Percentiles rank a stretch among this genome's conserved stretches.
Conservation (phyloP, 2,329 filamentous ascomycete genomes). For the Biscogniauxia mediterranea region DNA sequence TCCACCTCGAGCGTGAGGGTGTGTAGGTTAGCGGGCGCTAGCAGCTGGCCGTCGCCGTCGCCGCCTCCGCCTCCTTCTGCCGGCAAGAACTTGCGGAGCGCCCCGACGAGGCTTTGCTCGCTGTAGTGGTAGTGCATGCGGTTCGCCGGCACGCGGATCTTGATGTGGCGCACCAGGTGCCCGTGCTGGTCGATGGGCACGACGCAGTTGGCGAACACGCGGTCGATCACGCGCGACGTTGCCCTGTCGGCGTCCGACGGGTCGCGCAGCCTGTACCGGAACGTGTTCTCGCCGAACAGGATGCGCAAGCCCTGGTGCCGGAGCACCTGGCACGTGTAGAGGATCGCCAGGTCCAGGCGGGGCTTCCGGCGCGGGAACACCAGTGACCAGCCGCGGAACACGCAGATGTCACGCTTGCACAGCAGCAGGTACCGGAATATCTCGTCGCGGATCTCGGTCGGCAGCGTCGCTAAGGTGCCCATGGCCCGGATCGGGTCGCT, state of each 20-base stretch:
- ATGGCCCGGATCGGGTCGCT: slow-evolving; percentile 5
- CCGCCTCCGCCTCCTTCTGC: too few relatives aligned
- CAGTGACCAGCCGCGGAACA: slow-evolving; percentile 34
- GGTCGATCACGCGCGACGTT: slow-evolving; percentile 12
- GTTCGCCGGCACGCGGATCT: slow-evolving; percentile 43
- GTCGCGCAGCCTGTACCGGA: slow-evolving; percentile 47
- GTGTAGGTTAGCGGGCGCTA: slow-evolving; percentile 32
- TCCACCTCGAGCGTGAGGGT: slow-evolving; percentile 42
- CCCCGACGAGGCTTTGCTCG: slow-evolving; percentile 32
- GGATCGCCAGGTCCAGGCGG: slow-evolving; percentile 36
- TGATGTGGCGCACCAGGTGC: slow-evolving; percentile 40
- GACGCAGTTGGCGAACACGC: slow-evolving; percentile 28
- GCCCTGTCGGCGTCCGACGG: slow-evolving; percentile 9
- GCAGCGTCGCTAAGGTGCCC: slow-evolving; percentile 18
- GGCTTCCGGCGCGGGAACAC: slow-evolving; percentile 26
- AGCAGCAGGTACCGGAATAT: slow-evolving; percentile 34
- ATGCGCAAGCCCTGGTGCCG: slow-evolving; percentile 39
- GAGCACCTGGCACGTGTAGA: slow-evolving; percentile 36
- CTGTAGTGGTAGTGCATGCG: slow-evolving; percentile 30
- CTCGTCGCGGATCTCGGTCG: slow-evolving; percentile 33
- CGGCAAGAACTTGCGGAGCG: slow-evolving; percentile 38
- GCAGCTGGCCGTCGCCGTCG: too few relatives aligned
- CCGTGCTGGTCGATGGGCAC: slow-evolving; percentile 39
- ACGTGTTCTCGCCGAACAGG: slow-evolving; percentile 48
- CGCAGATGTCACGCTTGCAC: slow-evolving; percentile 29